Evolutionary conservation across 768 basidiomycete genomes (phyloP).

Genomic region (Rhizopogon salebrosus): DNA sequence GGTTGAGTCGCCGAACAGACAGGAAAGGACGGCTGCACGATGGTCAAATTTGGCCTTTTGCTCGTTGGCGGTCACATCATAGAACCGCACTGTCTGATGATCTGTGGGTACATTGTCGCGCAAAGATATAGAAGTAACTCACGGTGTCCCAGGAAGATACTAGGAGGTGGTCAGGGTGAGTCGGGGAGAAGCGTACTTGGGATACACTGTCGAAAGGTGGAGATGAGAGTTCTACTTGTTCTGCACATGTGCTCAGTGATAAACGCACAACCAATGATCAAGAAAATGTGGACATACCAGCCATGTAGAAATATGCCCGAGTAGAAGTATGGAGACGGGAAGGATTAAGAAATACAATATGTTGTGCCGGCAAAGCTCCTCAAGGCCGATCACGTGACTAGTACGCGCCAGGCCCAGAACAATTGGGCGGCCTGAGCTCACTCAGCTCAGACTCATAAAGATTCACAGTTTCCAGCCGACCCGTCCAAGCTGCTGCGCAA

Average conservation of each 20-base stretch:
- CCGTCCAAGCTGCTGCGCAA: too few relatives aligned
- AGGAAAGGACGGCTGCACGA: slow-evolving; percentile 83
- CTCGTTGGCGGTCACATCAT: slow-evolving; percentile 52
- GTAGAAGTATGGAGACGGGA: too few relatives aligned
- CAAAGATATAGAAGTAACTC: slow-evolving; percentile 10
- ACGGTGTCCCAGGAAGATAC: slow-evolving; percentile 90
- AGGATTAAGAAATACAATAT: too few relatives aligned
- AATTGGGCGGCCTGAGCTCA: too few relatives aligned
- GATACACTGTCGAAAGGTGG: slow-evolving; percentile 87
- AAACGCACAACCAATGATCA: background rate
- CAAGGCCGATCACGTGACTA: too few relatives aligned
- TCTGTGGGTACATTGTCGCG: slow-evolving; percentile 30
- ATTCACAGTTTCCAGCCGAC: too few relatives aligned
- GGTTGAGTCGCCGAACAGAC: slow-evolving; percentile 60
- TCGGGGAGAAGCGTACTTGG: slow-evolving; percentile 74
- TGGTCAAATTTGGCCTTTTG: slow-evolving; percentile 83
- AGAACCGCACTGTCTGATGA: slow-evolving; percentile 56
- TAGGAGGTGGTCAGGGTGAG: slow-evolving; percentile 71
- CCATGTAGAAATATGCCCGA: background rate
- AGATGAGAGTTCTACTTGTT: slow-evolving; percentile 45
- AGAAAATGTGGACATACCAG: background rate
- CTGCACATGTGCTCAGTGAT: slow-evolving; percentile 4
- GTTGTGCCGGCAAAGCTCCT: too few relatives aligned
- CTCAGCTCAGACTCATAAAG: too few relatives aligned
- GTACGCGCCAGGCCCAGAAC: too few relatives aligned